phyloP scores from a whole-genome alignment of 1,284 basidiomycete species.

The Heterobasidion occidentale region DNA sequence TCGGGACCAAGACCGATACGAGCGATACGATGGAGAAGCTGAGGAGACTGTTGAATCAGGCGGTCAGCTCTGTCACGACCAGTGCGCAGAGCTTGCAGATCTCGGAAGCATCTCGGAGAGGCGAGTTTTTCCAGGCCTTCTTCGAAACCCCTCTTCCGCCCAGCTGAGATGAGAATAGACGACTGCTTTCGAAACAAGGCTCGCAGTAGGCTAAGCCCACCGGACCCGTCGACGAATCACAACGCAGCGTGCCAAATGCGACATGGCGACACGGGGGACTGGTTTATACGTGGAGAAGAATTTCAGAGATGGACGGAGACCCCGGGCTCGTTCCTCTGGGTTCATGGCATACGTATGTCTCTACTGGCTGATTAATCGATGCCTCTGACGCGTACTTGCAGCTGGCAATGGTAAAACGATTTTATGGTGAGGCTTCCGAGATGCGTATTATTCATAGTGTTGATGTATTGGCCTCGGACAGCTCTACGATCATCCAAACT shows the following conservation, averaged over 20 bases:
- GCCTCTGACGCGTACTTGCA: background rate
- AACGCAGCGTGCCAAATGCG: background rate
- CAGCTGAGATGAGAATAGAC: no score
- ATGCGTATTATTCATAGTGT: background rate
- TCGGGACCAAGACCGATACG: no score
- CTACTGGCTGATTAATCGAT: background rate
- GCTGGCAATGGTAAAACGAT: conserved; percentile 2
- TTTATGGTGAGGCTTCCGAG: background rate
- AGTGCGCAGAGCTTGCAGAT: no score
- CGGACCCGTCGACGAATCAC: background rate
- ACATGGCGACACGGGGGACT: background rate
- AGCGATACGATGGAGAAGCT: no score
- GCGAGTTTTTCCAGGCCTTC: no score
- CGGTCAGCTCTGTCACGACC: no score
- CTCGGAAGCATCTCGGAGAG: no score
- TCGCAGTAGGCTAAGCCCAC: no score
- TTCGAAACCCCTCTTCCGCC: no score
- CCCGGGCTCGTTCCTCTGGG: background rate
- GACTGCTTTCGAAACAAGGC: no score
- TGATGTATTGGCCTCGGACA: background rate
- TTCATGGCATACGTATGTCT: conserved; percentile 3
- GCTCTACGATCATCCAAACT: conserved; percentile 2
- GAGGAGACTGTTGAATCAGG: no score
- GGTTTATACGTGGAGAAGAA: background rate
- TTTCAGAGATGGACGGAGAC: background rate